A percentile compares a stretch with the other conserved stretches of the same genome.
These are phyloP conservation scores for Triticum aestivum DNA, from an alignment of 176 grass and related monocot species.

Conservation along the genomic window DNA sequence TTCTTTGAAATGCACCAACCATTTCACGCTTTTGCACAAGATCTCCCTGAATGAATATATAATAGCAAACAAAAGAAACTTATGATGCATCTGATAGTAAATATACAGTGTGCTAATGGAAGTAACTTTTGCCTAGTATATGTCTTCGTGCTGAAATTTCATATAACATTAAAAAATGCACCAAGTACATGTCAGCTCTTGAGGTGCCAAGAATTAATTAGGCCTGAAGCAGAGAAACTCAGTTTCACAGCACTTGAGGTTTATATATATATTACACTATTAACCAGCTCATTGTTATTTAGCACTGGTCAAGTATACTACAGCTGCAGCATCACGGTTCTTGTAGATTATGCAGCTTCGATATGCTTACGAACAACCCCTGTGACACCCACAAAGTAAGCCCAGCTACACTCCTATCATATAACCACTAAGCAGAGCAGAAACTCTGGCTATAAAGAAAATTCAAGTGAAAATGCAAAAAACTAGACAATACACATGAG, in stretches of 20 bases:
- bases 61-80: conserved; percentile 10
- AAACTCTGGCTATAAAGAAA: not conserved
- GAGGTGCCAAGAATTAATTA: not conserved
- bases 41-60: conserved; percentile 40
- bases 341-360: not conserved
- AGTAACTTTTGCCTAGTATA: not conserved
- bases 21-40: conserved; percentile 48
- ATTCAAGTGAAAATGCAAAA: conserved; percentile 4
- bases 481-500: not conserved
- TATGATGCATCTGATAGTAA: not conserved
- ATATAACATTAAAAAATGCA: not conserved
- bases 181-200: not conserved
- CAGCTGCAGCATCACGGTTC: not conserved
- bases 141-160: not conserved
- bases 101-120: conserved; percentile 4
- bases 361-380: not conserved
- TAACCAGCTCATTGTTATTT: not conserved
- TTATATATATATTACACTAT: not conserved
- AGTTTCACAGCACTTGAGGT: not conserved
- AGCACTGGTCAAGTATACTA: not conserved
- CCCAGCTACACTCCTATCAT: not conserved
- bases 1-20: conserved; percentile 91
- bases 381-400: not conserved
- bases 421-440: not conserved
- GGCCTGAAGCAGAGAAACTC: not conserved